phyloP scores from a whole-genome alignment of 352 stramenopile genomes.

The Phytopythium helicoides region DNA sequence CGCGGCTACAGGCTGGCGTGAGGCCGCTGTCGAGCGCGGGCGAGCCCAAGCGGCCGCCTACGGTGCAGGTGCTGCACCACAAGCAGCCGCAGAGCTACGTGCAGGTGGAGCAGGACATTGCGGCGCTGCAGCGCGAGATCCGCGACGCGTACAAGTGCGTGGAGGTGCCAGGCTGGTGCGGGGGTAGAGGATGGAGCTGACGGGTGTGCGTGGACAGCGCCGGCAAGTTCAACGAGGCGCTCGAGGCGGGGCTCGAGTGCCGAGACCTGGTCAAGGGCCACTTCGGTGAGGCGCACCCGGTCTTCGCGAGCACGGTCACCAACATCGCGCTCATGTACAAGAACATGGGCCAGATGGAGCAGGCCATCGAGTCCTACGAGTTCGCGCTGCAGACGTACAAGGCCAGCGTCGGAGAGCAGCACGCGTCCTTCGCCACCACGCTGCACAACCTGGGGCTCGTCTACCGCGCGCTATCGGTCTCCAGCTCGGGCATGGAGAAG shows the following conservation, averaged over 20 bases:
- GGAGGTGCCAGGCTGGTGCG: too few relatives aligned
- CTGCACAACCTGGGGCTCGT: conserved; percentile 81
- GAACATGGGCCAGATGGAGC: conserved; percentile 70
- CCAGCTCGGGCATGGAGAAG: conserved; percentile 62
- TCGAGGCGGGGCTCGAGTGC: conserved; percentile 66
- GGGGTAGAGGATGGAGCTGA: too few relatives aligned
- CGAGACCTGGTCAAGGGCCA: conserved; percentile 69
- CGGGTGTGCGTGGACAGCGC: too few relatives aligned
- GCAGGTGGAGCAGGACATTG: conserved; percentile 78
- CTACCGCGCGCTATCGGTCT: conserved; percentile 60
- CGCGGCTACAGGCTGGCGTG: too few relatives aligned
- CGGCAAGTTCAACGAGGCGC: conserved; percentile 58
- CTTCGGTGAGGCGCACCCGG: conserved; percentile 74
- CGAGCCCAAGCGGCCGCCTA: conserved; percentile 18
- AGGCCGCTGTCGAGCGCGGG: too few relatives aligned
- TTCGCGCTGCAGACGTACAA: conserved; percentile 81
- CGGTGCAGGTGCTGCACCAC: conserved; percentile 65
- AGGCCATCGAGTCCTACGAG: conserved; percentile 81
- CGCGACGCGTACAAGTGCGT: conserved; percentile 78
- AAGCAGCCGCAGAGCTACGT: conserved; percentile 51
- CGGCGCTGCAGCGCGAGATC: conserved; percentile 77
- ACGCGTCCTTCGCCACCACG: conserved; percentile 82
- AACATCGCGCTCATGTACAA: conserved; percentile 90
- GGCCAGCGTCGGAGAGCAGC: conserved; percentile 69
- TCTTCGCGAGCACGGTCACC: conserved; percentile 83